Percentiles rank a stretch among this genome's conserved stretches.
phyloP scores from a whole-genome alignment of 2,329 filamentous ascomycete genomes.

The Alternaria sp. region DNA sequence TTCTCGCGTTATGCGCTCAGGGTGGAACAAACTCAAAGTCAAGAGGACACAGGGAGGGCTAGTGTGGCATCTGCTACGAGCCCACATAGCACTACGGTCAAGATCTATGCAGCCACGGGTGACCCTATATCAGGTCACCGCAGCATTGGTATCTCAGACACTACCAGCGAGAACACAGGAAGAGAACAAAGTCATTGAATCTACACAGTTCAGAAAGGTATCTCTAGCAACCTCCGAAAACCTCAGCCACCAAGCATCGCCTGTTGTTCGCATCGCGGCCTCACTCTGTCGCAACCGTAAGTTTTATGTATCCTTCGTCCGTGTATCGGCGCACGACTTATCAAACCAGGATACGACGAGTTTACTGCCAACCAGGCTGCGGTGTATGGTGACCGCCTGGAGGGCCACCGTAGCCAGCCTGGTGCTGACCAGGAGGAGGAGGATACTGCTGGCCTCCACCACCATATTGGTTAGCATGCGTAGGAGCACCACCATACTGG shows the following conservation, averaged over 20 bases:
- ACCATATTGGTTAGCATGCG: conserved; percentile 24
- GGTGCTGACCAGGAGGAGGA: conserved; percentile 23
- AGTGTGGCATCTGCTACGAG: too few relatives aligned
- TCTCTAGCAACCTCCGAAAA: conserved; percentile 1
- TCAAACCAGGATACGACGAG: neutral
- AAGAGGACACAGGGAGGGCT: too few relatives aligned
- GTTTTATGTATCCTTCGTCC: neutral
- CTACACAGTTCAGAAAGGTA: conserved; percentile 19
- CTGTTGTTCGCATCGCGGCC: neutral
- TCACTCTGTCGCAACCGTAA: neutral
- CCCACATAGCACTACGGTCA: too few relatives aligned
- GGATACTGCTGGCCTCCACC: conserved; percentile 27
- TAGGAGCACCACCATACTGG: conserved; percentile 28
- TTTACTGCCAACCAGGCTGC: conserved; percentile 39
- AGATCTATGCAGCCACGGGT: too few relatives aligned
- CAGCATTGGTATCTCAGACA: neutral
- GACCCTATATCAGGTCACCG: too few relatives aligned
- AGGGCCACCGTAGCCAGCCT: conserved; percentile 21
- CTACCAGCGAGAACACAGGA: neutral
- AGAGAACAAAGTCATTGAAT: conserved; percentile 8
- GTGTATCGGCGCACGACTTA: neutral
- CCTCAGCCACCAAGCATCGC: neutral
- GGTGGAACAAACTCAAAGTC: too few relatives aligned
- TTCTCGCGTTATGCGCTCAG: too few relatives aligned
- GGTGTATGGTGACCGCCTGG: conserved; percentile 20